phyloP scores from a whole-genome alignment of 116 monocot species.

The Iris pallida region DNA sequence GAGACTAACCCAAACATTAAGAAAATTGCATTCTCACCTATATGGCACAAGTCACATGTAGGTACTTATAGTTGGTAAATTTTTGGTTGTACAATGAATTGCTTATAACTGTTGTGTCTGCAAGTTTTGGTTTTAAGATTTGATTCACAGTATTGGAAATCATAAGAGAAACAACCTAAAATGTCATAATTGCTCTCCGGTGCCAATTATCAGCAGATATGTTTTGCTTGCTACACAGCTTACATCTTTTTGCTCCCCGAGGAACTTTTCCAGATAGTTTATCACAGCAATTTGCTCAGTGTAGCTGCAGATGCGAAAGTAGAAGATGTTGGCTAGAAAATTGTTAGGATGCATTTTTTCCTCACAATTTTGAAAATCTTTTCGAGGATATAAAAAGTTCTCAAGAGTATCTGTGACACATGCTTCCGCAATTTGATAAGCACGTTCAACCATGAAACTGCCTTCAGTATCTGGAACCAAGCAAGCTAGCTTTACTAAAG shows the following conservation, averaged over 20 bases:
- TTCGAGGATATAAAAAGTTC: conserved; percentile 29
- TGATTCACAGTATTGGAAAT: no score
- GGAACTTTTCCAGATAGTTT: conserved; percentile 76
- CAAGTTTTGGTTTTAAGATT: no score
- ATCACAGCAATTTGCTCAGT: conserved; percentile 93
- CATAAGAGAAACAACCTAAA: no score
- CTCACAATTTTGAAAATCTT: conserved; percentile 19
- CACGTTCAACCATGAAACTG: conserved; percentile 98
- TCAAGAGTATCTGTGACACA: conserved; percentile 52
- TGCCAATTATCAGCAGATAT: no score
- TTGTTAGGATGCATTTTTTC: conserved; percentile 45
- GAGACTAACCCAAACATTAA: no score
- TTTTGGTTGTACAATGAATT: no score
- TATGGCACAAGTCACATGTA: no score
- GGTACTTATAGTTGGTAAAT: no score
- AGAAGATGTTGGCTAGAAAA: conserved; percentile 79
- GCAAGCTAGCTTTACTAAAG: no score
- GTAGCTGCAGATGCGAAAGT: conserved; percentile 94
- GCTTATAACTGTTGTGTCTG: no score
- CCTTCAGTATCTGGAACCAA: conserved; percentile 84
- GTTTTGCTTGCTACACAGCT: conserved; percentile 3
- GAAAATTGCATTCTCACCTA: no score
- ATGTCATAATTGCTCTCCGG: no score
- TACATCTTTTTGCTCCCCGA: conserved; percentile 74
- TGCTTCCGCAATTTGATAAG: conserved; percentile 87